A percentile compares a stretch with the other conserved stretches of the same genome.
Conservation (phyloP, 257 asterid species). For the Nicotiana attenuata region DNA sequence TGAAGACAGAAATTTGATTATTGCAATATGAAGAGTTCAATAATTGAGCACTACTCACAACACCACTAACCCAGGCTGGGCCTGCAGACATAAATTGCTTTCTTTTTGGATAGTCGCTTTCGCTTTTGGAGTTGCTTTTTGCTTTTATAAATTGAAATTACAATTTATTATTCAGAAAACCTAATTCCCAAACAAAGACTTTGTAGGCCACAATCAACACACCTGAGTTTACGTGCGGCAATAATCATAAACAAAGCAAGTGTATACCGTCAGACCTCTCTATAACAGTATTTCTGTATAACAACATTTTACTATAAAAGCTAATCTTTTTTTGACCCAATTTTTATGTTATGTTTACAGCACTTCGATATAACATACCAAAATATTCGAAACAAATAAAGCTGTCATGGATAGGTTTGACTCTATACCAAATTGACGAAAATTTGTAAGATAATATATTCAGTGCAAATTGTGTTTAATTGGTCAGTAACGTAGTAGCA, state of each 20-base stretch:
- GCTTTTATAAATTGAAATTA: neutral
- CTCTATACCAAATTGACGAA: neutral
- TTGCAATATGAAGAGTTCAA: slow-evolving; percentile 31
- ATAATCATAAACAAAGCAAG: neutral
- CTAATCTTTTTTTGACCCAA: no score
- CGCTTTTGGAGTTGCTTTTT: slow-evolving; percentile 13
- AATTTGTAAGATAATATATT: neutral
- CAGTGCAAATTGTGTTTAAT: neutral
- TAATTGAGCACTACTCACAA: slow-evolving; percentile 37
- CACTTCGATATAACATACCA: no score
- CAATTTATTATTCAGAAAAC: slow-evolving; percentile 7
- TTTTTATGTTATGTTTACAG: no score
- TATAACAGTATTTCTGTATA: no score
- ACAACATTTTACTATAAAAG: no score
- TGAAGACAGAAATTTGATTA: slow-evolving; percentile 21
- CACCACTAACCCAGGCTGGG: slow-evolving; percentile 21
- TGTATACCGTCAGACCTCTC: no score
- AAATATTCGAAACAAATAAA: no score
- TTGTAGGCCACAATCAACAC: neutral
- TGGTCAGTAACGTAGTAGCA: neutral
- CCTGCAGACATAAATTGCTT: neutral
- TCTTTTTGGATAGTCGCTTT: slow-evolving; percentile 22
- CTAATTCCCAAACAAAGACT: slow-evolving; percentile 14
- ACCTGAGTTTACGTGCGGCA: neutral
- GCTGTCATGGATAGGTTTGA: no score